phyloP scores from a whole-genome alignment of 2,329 filamentous ascomycete species.

The Tolypocladium amazonense region DNA sequence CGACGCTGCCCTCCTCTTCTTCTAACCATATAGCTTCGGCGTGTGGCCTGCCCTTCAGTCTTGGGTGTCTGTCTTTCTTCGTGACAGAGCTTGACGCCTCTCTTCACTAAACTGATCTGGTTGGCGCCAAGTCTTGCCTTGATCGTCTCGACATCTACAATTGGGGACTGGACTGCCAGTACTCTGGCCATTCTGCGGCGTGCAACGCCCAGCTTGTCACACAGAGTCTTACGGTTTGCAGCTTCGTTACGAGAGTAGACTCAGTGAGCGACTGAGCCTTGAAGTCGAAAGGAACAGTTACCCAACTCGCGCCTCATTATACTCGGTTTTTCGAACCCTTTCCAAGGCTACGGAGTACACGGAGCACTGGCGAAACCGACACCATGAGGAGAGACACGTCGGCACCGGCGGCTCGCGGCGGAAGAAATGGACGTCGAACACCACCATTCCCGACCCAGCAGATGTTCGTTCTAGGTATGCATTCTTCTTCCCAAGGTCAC shows the following conservation, averaged over 20 bases:
- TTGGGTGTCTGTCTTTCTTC: not conserved
- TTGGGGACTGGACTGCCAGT: not conserved
- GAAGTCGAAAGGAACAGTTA: not conserved
- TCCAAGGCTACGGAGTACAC: not conserved
- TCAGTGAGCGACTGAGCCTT: not conserved
- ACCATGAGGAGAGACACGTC: constrained; percentile 18
- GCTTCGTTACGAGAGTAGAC: not conserved
- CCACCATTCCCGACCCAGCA: constrained; percentile 31
- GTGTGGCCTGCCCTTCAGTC: constrained; percentile 3
- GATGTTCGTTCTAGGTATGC: constrained; percentile 42
- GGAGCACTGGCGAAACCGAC: not conserved
- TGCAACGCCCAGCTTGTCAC: not conserved
- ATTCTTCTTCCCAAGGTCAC: not conserved
- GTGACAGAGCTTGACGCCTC: not conserved
- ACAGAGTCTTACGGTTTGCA: not conserved
- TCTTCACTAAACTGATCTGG: not conserved
- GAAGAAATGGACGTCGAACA: constrained; percentile 10
- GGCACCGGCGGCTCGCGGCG: constrained; percentile 11
- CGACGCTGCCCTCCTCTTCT: constrained; percentile 7
- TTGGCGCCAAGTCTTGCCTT: not conserved
- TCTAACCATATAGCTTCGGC: constrained; percentile 6
- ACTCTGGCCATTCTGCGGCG: not conserved
- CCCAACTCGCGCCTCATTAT: not conserved
- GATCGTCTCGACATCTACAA: not conserved
- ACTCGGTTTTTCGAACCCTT: not conserved